These are phyloP conservation scores for Tolypocladium capitatum DNA, from an alignment of 2,329 filamentous ascomycete species.

Conservation along the genomic window DNA sequence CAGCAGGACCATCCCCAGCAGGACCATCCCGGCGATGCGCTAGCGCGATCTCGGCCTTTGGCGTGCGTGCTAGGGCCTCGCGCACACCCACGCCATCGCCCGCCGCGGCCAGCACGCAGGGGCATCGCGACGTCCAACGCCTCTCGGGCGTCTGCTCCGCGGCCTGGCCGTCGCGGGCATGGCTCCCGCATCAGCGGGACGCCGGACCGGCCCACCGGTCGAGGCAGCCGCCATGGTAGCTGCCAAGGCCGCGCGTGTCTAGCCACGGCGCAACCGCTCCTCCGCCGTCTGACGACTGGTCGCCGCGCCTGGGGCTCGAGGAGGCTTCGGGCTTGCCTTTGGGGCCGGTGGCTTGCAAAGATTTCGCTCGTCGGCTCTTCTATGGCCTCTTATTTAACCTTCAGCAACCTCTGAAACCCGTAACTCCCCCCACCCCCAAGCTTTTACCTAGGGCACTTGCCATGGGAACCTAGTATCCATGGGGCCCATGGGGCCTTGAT, in stretches of 20 bases:
- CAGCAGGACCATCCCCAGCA: too few species aligned
- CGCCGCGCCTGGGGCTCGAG: neutral
- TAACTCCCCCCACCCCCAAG: neutral
- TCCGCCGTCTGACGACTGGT: too few species aligned
- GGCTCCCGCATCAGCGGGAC: neutral
- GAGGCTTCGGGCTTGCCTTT: neutral
- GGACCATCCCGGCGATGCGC: too few species aligned
- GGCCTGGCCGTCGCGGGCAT: too few species aligned
- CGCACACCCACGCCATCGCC: slow-evolving; percentile 9
- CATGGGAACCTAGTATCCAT: too few species aligned
- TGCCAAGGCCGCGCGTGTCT: too few species aligned
- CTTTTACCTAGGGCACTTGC: neutral
- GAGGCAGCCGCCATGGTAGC: too few species aligned
- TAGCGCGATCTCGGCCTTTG: neutral
- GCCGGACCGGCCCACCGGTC: neutral
- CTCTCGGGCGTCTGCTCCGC: neutral
- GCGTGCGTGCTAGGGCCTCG: too few species aligned
- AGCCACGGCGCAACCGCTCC: too few species aligned
- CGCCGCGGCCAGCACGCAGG: slow-evolving; percentile 6
- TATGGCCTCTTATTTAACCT: too few species aligned
- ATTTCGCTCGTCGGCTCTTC: neutral
- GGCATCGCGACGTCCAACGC: slow-evolving; percentile 3
- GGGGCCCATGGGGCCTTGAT: too few species aligned
- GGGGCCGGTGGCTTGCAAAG: too few species aligned
- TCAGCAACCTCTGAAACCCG: neutral